Evolutionary conservation across 441 rosid species (phyloP).

Genomic region (Isatis lusitanica): DNA sequence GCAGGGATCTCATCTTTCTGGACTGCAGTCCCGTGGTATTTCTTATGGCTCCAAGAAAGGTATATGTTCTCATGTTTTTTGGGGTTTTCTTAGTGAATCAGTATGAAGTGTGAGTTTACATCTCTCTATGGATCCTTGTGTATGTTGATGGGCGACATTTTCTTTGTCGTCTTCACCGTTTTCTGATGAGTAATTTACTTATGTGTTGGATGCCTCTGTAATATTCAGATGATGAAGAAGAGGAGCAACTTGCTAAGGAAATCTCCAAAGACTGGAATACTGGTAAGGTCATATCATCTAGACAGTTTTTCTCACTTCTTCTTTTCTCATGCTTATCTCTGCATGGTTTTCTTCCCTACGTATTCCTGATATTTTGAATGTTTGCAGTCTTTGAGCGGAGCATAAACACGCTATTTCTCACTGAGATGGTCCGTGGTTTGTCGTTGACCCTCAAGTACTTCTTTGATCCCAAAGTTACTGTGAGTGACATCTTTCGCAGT

Average conservation of each 20-base stretch:
- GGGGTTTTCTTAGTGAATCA: not conserved
- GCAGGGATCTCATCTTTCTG: slow-evolving; percentile 50
- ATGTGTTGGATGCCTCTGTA: slow-evolving; percentile 18
- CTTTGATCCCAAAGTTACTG: slow-evolving; percentile 85
- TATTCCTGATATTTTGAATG: slow-evolving; percentile 21
- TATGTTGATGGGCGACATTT: not conserved
- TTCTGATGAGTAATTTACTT: not conserved
- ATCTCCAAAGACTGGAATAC: slow-evolving; percentile 93
- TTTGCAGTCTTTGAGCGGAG: slow-evolving; percentile 79
- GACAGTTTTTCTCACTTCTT: not conserved
- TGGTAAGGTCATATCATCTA: slow-evolving; percentile 40
- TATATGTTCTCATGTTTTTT: slow-evolving; percentile 25
- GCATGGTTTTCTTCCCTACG: not conserved
- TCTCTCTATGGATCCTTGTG: not conserved
- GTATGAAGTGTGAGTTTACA: not conserved
- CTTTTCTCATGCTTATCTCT: not conserved
- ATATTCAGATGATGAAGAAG: slow-evolving; percentile 76
- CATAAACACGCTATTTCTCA: slow-evolving; percentile 81
- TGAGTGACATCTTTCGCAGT: slow-evolving; percentile 42
- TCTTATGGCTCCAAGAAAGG: slow-evolving; percentile 66
- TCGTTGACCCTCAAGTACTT: slow-evolving; percentile 83
- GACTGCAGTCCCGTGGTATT: slow-evolving; percentile 46
- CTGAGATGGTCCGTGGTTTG: slow-evolving; percentile 91
- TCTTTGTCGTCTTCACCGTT: not conserved
- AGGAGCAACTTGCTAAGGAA: slow-evolving; percentile 81